Evolutionary conservation across 208 protist genomes (phyloP).

Genomic region (Crithidia sp.): DNA sequence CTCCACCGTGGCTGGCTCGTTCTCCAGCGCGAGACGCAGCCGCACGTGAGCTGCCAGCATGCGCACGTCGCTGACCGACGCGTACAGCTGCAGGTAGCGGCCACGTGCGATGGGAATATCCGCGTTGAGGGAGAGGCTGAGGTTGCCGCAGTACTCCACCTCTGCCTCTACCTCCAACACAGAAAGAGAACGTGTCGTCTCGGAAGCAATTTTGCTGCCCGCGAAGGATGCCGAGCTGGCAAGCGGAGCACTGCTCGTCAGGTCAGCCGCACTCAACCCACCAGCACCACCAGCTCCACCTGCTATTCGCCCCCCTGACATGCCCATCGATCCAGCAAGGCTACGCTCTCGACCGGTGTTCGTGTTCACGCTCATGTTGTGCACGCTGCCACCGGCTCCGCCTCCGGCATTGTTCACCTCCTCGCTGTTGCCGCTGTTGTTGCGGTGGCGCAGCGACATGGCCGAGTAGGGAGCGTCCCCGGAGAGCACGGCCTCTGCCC

Average conservation of each 20-base stretch:
- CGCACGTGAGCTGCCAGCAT: conserved; percentile 53
- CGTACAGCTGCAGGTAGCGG: conserved; percentile 70
- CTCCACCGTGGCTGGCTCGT: conserved; percentile 73
- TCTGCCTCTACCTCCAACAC: conserved; percentile 77
- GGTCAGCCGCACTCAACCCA: neutral
- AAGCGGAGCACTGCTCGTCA: neutral
- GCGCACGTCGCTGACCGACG: conserved; percentile 63
- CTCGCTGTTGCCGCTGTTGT: neutral
- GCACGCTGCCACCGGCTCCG: neutral
- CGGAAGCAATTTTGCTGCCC: conserved; percentile 4
- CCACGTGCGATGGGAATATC: conserved; percentile 79
- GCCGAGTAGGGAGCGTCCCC: neutral
- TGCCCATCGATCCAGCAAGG: neutral
- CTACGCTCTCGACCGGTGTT: neutral
- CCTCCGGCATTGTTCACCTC: neutral
- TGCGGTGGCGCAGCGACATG: conserved; percentile 8
- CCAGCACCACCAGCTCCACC: neutral
- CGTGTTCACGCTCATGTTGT: conserved; percentile 7
- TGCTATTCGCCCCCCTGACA: neutral
- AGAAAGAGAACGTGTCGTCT: conserved; percentile 36
- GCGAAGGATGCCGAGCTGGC: neutral
- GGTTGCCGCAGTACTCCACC: conserved; percentile 79
- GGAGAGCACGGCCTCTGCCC: neutral
- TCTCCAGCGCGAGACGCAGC: conserved; percentile 56
- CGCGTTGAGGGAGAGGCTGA: conserved; percentile 65